A percentile compares a stretch with the other conserved stretches of the same genome.
Conservation (phyloP, 1,284 basidiomycete genomes). For the Marasmius sp. region DNA sequence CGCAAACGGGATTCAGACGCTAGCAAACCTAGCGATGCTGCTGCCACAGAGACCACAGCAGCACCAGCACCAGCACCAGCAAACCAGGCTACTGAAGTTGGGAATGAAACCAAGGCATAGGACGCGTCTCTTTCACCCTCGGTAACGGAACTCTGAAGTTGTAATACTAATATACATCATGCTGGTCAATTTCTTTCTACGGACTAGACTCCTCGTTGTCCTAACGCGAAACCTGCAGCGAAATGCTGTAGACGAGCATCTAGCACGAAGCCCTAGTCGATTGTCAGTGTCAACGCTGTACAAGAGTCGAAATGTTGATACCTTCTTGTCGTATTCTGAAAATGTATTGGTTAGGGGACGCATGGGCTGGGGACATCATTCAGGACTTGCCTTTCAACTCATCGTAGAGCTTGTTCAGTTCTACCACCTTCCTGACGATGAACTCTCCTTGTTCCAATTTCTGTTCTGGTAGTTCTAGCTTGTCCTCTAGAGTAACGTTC, state of each 20-base stretch:
- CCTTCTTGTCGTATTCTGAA: constrained; percentile 68
- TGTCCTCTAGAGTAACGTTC: constrained; percentile 58
- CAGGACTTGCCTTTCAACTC: constrained; percentile 62
- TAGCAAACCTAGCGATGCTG: not conserved
- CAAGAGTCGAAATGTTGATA: constrained; percentile 19
- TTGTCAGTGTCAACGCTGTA: constrained; percentile 6
- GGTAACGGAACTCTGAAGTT: not conserved
- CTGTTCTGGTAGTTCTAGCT: constrained; percentile 59
- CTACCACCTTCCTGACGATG: constrained; percentile 74
- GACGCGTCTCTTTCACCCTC: not conserved
- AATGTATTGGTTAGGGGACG: constrained; percentile 1
- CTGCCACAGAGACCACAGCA: not conserved
- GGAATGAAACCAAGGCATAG: not conserved
- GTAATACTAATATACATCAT: not conserved
- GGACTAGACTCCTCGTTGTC: constrained; percentile 22
- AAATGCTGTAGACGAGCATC: constrained; percentile 79
- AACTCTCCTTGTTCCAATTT: constrained; percentile 82
- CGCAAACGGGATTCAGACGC: not conserved
- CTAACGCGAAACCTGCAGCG: constrained; percentile 68
- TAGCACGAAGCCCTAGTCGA: constrained; percentile 63
- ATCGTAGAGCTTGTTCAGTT: constrained; percentile 59
- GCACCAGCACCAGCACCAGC: not conserved
- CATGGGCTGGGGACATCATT: constrained; percentile 1
- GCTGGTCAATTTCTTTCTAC: not conserved
- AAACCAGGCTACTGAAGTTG: not conserved